These are phyloP conservation scores for Pelargonium nanum DNA, from an alignment of 345 rosid genomes.

Conservation along the genomic window DNA sequence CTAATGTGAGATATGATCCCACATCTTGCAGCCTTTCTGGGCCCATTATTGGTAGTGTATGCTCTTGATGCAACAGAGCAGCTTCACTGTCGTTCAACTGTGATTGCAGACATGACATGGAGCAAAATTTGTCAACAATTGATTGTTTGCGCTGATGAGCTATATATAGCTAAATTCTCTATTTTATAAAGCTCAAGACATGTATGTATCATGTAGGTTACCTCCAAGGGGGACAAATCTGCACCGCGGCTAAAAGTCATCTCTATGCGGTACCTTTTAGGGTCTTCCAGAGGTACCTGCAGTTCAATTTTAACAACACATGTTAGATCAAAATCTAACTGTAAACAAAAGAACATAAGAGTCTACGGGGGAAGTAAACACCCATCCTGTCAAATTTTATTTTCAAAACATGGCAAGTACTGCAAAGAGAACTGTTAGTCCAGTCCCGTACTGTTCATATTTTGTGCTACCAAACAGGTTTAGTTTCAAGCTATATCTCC, in stretches of 20 bases:
- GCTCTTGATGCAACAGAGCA: conserved; percentile 69
- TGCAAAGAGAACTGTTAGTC: too few species aligned
- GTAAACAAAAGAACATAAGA: too few species aligned
- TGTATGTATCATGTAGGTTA: conserved; percentile 16
- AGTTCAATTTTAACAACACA: conserved; percentile 6
- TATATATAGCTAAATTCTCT: background rate
- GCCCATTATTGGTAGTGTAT: conserved; percentile 93
- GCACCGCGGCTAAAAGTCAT: conserved; percentile 97
- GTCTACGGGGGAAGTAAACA: background rate
- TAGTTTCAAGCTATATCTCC: too few species aligned
- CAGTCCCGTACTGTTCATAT: too few species aligned
- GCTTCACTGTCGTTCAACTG: conserved; percentile 60
- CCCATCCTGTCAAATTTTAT: too few species aligned
- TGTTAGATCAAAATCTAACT: too few species aligned
- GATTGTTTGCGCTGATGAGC: background rate
- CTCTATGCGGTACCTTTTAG: conserved; percentile 74
- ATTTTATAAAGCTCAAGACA: background rate
- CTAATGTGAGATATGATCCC: conserved; percentile 67
- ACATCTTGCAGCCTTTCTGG: conserved; percentile 94
- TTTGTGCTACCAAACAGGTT: too few species aligned
- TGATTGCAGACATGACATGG: background rate
- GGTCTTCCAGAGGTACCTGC: conserved; percentile 80
- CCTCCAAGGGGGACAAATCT: conserved; percentile 91
- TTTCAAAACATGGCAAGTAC: too few species aligned
- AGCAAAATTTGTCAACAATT: too few species aligned